A percentile compares a stretch with the other conserved stretches of the same genome.
Conservation (phyloP, 2,329 filamentous ascomycete genomes). For the Westerdykella ornata region DNA sequence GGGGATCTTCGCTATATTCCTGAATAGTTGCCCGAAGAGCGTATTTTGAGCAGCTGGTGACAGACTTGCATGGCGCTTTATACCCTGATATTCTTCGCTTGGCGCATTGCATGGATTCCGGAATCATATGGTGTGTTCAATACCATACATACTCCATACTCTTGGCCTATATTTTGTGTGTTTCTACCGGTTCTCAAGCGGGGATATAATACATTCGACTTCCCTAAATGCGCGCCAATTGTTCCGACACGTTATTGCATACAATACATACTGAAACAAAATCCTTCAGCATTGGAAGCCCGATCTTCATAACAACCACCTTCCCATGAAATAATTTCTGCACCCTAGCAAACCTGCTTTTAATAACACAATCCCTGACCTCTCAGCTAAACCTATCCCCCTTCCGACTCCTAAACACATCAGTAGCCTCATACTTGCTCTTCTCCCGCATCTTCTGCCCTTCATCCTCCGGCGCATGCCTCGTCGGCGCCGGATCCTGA, state of each 20-base stretch:
- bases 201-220: no score
- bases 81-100: constrained; percentile 30
- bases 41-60: no score
- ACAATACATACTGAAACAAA: no score
- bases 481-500: constrained; percentile 76
- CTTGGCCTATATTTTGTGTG: no score
- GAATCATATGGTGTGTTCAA: not conserved
- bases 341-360: no score
- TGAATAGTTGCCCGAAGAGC: constrained; percentile 10
- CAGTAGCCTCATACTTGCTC: constrained; percentile 80
- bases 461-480: constrained; percentile 69
- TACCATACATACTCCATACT: not conserved
- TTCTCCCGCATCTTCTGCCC: constrained; percentile 62
- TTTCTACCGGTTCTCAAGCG: no score
- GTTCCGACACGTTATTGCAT: no score
- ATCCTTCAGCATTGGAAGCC: no score
- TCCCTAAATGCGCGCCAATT: no score
- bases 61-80: constrained; percentile 19
- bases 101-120: constrained; percentile 10
- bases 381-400: constrained; percentile 67
- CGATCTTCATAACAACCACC: no score
- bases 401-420: constrained; percentile 69
- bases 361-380: not conserved
- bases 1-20: constrained; percentile 25
- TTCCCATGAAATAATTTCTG: no score